Percentiles rank a stretch among this genome's conserved stretches.
Conservation (phyloP, 2,329 filamentous ascomycete genomes). For the Calcarisporium arbuscula region DNA sequence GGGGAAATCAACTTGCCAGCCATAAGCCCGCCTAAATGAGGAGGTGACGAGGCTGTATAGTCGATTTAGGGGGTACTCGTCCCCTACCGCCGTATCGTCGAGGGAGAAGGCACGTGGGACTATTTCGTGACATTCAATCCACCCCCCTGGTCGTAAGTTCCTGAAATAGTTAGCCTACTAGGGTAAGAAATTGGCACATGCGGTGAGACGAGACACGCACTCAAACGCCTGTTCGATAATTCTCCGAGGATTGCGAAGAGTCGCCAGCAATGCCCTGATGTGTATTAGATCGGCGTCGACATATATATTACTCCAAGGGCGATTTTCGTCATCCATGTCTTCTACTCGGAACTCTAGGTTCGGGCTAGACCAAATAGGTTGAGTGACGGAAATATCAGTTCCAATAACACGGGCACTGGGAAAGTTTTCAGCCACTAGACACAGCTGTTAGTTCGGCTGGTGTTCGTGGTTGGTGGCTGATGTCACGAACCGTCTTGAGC, state of each 20-base stretch:
- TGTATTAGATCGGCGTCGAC: constrained; percentile 46
- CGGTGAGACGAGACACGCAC: constrained; percentile 15
- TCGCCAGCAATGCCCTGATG: constrained; percentile 42
- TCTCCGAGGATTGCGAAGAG: constrained; percentile 42
- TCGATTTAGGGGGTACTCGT: constrained; percentile 25
- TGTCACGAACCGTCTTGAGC: constrained; percentile 40
- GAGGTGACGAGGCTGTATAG: constrained; percentile 26
- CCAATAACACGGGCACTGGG: constrained; percentile 41
- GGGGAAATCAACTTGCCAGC: constrained; percentile 27
- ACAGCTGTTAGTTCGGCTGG: constrained; percentile 7
- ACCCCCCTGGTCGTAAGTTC: constrained; percentile 30
- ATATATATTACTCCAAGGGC: constrained; percentile 29
- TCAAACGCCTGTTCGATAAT: constrained; percentile 42
- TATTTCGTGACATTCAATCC: constrained; percentile 33
- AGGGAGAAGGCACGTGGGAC: constrained; percentile 24
- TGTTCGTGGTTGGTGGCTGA: background rate
- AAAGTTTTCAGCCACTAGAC: constrained; percentile 36
- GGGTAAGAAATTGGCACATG: background rate
- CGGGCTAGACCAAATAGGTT: constrained; percentile 42
- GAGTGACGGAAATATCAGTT: constrained; percentile 37
- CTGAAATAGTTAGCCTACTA: constrained; percentile 15
- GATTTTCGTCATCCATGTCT: constrained; percentile 28
- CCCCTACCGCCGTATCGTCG: constrained; percentile 21
- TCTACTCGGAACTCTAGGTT: constrained; percentile 47
- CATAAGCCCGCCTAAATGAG: constrained; percentile 24